Evolutionary conservation across 2,329 filamentous ascomycete species (phyloP).

Genomic region (Dothistroma pini): DNA sequence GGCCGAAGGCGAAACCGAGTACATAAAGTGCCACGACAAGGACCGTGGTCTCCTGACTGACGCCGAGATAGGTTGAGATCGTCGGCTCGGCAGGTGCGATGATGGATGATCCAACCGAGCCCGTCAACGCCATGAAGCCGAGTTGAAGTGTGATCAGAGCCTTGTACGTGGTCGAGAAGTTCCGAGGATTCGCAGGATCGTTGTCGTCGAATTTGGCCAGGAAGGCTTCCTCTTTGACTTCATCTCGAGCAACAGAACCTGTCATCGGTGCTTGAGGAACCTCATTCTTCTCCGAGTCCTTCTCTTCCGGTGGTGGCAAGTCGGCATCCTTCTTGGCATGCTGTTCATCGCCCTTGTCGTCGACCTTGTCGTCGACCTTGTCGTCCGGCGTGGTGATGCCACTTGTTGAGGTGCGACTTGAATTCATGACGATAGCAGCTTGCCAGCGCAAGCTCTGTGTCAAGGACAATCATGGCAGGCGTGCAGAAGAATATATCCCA

Average conservation of each 20-base stretch:
- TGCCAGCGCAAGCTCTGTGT: neutral
- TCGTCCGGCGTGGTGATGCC: neutral
- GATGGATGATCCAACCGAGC: constrained; percentile 45
- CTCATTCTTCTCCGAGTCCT: constrained; percentile 20
- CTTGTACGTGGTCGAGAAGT: constrained; percentile 45
- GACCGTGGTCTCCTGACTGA: constrained; percentile 45
- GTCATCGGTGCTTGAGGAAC: neutral
- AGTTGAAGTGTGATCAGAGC: constrained; percentile 49
- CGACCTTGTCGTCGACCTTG: neutral
- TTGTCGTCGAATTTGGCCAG: constrained; percentile 31
- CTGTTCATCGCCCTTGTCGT: neutral
- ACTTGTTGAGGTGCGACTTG: neutral
- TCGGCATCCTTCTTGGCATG: neutral
- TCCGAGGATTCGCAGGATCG: constrained; percentile 47
- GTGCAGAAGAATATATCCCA: neutral
- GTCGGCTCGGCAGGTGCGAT: constrained; percentile 45
- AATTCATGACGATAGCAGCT: neutral
- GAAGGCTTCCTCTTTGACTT: constrained; percentile 16
- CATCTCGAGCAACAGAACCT: neutral
- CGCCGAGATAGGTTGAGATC: constrained; percentile 43
- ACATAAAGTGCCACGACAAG: constrained; percentile 48
- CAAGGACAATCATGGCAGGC: neutral
- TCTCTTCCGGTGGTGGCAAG: neutral
- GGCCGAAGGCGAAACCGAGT: constrained; percentile 43
- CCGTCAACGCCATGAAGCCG: constrained; percentile 44